Evolutionary conservation across 1,139 yeast species (phyloP), one percentile per base, ranked within the genome.

Genomic region (Blastobotrys persicus): DNA sequence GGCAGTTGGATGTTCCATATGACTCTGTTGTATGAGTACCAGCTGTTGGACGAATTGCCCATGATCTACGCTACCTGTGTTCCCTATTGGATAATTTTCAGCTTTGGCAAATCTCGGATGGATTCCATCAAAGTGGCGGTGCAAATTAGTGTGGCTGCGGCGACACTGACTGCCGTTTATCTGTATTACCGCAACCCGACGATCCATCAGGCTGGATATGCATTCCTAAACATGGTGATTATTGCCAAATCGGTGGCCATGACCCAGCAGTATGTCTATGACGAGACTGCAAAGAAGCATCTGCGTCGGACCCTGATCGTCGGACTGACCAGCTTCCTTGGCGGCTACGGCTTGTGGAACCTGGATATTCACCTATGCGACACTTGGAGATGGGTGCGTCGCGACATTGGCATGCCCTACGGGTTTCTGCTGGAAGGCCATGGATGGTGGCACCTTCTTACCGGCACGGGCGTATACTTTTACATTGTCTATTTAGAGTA

Each of bases 31-130:
- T 91, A 89, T 67, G 89, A 85, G 65, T 92, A 79, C 71, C 98
- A 92, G 70, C 69, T 92, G 54, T 75, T 92, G 66, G 98, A 92
- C 70, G 98, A 92, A 68, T 75, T 92, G 62, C 98, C 98, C 39
- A 92, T 92, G 98, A 88, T 92, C 55, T 92, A 92, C 69, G 97
- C 96, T 33, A 92, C 98, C 1, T 89, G 96, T 59, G 83, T 92
- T 26, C 98, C 98, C 0, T 84, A 88, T 56, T 94, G 97, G 88
- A 83, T 88, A 50, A 82, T 89, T 1, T 86, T 85, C 62, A 81
- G 91, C 48, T 89, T 84, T 65, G 76, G 77, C 48, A 76, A 74
- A 57, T 61, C 75, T 55, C 55, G 62, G 42, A 53, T 59, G 28
- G 66, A 68, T 43, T 72, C 80, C 33, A 48, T 64, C 33, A 53